Evolutionary conservation across 495 filamentous ascomycete genomes (phyloP).

Genomic region (Podospora comata): DNA sequence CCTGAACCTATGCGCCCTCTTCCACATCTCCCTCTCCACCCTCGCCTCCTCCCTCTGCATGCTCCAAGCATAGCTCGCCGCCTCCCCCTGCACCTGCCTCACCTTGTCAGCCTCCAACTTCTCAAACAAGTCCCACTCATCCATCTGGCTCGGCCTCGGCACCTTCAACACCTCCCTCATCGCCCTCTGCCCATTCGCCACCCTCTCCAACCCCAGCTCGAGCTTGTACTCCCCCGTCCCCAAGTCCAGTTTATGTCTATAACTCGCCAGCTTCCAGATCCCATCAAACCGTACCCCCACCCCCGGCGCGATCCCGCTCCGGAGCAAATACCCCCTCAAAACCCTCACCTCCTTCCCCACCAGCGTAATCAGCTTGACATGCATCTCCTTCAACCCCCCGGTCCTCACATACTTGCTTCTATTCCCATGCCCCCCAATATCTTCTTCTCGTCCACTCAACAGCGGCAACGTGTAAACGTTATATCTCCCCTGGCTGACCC

Average conservation of each 20-base stretch:
- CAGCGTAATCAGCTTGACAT: constrained; percentile 36
- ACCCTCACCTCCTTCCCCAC: constrained; percentile 44
- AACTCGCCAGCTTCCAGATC: constrained; percentile 41
- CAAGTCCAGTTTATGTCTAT: constrained; percentile 37
- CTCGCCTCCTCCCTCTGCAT: not conserved
- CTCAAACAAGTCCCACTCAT: constrained; percentile 46
- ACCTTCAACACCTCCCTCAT: constrained; percentile 34
- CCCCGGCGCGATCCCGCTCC: constrained; percentile 42
- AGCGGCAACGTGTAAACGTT: constrained; percentile 39
- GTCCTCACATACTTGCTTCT: constrained; percentile 37
- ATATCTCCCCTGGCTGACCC: constrained; percentile 37
- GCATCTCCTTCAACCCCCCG: constrained; percentile 36
- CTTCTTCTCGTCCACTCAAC: constrained; percentile 43
- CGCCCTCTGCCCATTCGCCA: constrained; percentile 25
- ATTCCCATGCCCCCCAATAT: constrained; percentile 17
- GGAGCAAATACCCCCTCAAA: constrained; percentile 41
- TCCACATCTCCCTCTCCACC: not conserved
- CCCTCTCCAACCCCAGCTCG: constrained; percentile 37
- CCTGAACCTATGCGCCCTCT: not conserved
- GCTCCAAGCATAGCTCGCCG: not conserved
- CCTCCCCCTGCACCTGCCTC: not conserved
- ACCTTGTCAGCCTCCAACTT: constrained; percentile 38
- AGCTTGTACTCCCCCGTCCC: constrained; percentile 31
- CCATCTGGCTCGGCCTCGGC: constrained; percentile 45
- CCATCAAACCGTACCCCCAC: constrained; percentile 52